These are phyloP conservation scores for Isabelozyma rhagii DNA, from an alignment of 805 yeast genomes.

Conservation along the genomic window DNA sequence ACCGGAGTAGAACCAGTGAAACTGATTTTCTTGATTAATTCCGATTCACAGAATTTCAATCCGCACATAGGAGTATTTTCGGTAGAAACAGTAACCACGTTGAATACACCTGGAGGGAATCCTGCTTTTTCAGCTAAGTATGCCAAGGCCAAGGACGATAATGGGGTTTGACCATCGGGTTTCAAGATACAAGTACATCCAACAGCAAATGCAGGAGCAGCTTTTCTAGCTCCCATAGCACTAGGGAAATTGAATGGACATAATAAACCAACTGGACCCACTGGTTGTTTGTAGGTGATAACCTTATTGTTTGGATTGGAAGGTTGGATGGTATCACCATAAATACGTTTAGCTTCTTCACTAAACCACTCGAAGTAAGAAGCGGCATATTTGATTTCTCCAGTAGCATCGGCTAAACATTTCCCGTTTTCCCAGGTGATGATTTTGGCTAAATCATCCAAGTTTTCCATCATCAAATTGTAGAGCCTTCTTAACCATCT, in stretches of 20 bases:
- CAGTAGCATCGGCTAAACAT: constrained; percentile 49
- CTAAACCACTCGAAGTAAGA: constrained; percentile 44
- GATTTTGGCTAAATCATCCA: constrained; percentile 55
- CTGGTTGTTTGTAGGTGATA: constrained; percentile 54
- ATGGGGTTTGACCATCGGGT: constrained; percentile 62
- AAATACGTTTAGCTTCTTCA: constrained; percentile 55
- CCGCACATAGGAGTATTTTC: constrained; percentile 54
- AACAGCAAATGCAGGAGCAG: constrained; percentile 63
- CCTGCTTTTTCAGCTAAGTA: constrained; percentile 57
- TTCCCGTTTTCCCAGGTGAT: constrained; percentile 63
- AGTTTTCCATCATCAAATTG: constrained; percentile 51
- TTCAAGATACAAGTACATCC: constrained; percentile 61
- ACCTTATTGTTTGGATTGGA: constrained; percentile 48
- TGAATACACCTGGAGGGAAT: constrained; percentile 56
- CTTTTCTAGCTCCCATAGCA: constrained; percentile 66
- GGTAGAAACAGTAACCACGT: constrained; percentile 46
- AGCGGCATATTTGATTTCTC: constrained; percentile 59
- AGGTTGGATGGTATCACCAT: constrained; percentile 59
- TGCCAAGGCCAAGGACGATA: constrained; percentile 57
- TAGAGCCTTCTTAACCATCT: constrained; percentile 48
- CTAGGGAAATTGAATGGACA: constrained; percentile 69
- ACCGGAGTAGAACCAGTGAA: constrained; percentile 79
- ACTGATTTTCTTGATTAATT: constrained; percentile 59
- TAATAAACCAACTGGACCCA: constrained; percentile 62
- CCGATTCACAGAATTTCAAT: constrained; percentile 50